Evolutionary conservation across 116 monocot species (phyloP), one percentile per base, ranked within the genome.

Genomic region (Iris pallida): DNA sequence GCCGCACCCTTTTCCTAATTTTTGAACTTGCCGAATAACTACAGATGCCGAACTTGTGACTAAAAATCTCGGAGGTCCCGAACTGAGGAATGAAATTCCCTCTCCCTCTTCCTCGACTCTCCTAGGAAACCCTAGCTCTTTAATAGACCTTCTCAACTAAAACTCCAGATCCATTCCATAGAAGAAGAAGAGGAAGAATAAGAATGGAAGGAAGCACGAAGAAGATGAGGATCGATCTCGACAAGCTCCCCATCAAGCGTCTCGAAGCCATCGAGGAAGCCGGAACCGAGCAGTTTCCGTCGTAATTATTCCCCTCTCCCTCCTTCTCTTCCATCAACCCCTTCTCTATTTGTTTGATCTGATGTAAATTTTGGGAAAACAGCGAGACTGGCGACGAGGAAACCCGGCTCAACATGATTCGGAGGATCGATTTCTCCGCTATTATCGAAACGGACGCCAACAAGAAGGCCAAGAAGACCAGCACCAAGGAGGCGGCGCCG

Each of bases 181-280:
- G 30, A 30, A 3, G 30, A 30, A 30, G 30, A 30, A 3, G 30
- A 30, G 30, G 30, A 30, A 30, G 30, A n/a, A n/a, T n/a, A n/a
- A n/a, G n/a, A 30, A 30, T 30, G 30, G 30, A 30, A 30, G 30
- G 30, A 30, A 30, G 30, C 30, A 30, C 30, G 30, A 30, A 30
- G 30, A 67, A 40, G 6, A 65, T 77, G 72, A 70, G 72, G 76
- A 78, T 91, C 68, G 86, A 91, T 72, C 71, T 95, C 59, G 97
- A 92, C 85, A 87, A 85, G 76, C 92, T 97, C 61, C 92, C 97
- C 7, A 85, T 92, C 73, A 97, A 92, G 78, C 85, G 95, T 10
- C 63, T 95, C 12, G 80, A 88, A 46, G 81, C 95, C 77, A 95
- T 91, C 4, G 86, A 95, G 8, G 91, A 95, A 57, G 16, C 75